Evolutionary conservation across 208 protist genomes (phyloP), one percentile per base, ranked within the genome.

Genomic region (Leishmania amazonensis): DNA sequence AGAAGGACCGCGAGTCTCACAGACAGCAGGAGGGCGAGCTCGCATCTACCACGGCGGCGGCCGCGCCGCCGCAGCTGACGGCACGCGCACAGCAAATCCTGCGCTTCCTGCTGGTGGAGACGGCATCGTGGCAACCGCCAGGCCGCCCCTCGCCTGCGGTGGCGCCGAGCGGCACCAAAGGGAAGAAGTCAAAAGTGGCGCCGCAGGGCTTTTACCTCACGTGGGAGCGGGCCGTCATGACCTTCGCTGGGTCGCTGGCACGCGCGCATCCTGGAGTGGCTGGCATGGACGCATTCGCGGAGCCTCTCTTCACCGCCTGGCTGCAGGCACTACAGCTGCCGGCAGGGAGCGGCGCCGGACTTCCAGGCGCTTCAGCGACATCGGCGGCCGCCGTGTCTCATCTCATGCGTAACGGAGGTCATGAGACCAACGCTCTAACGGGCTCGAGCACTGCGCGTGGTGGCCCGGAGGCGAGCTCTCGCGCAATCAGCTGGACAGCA

Each of bases 281-380:
- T 40, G 84, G 90, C 64, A 81, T 95, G 64, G 86, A 92, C 77
- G 85, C 67, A 17, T 93, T 91, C 76, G 92, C 94, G 15, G 94
- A 96, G 81, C 88, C 92, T 17, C 79, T 95, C 57, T 97, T 96
- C 84, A 91, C 90, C 1, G 64, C 82, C 54, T 81, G 93, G 77
- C 83, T 95, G 28, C 76, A 58, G 54, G 68, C 82, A 13, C 54
- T 96, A 51, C 45, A 83, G 38, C 84, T 95, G 51, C 90, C 90
- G 64, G 88, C 85, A 51, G 77, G 53, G 38, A 87, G 75, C 40
- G 21, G 60, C 58, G 79, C 70, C 42, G 73, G 78, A 15, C 53
- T 81, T 42, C 62, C 72, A 6, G 82, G 77, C n/a, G 58, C 77
- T 8, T 57, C 82, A 4, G 75, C 76, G 15, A 21, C 47, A 35